Conservation (phyloP, 2,329 filamentous ascomycete genomes). For the Pseudogymnoascus sp. region DNA sequence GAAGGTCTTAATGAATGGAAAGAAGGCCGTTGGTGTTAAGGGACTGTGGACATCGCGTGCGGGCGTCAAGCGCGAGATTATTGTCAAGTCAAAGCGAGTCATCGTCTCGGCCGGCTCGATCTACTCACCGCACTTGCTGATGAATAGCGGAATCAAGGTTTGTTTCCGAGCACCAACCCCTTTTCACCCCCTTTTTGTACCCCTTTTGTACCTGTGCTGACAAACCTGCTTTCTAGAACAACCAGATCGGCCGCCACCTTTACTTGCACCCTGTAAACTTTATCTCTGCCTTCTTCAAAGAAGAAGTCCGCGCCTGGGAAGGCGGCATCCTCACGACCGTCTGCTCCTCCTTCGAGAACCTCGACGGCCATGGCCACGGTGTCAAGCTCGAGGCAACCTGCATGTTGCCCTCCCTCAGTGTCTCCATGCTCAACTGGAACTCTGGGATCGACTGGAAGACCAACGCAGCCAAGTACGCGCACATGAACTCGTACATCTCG, state of each 20-base stretch:
- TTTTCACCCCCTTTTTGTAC: background rate
- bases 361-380: constrained; percentile 73
- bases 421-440: constrained; percentile 58
- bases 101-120: constrained; percentile 70
- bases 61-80: constrained; percentile 52
- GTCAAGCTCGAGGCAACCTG: constrained; percentile 68
- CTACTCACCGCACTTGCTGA: constrained; percentile 66
- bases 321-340: constrained; percentile 69
- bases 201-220: background rate
- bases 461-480: constrained; percentile 56
- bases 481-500: constrained; percentile 63
- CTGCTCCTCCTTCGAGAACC: constrained; percentile 68
- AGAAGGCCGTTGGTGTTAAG: constrained; percentile 58
- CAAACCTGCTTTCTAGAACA: constrained; percentile 42
- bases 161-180: background rate
- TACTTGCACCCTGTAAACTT: constrained; percentile 67
- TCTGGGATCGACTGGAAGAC: constrained; percentile 63
- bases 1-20: constrained; percentile 56
- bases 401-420: constrained; percentile 60
- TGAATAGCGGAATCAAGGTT: constrained; percentile 66
- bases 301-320: constrained; percentile 64
- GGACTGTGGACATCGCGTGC: constrained; percentile 66
- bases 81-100: constrained; percentile 71
- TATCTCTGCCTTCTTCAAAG: constrained; percentile 53
- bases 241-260: constrained; percentile 72